Evolutionary conservation across 371 early-diverging fungal genomes (phyloP).

Genomic region (Dentiscutata heterogama): DNA sequence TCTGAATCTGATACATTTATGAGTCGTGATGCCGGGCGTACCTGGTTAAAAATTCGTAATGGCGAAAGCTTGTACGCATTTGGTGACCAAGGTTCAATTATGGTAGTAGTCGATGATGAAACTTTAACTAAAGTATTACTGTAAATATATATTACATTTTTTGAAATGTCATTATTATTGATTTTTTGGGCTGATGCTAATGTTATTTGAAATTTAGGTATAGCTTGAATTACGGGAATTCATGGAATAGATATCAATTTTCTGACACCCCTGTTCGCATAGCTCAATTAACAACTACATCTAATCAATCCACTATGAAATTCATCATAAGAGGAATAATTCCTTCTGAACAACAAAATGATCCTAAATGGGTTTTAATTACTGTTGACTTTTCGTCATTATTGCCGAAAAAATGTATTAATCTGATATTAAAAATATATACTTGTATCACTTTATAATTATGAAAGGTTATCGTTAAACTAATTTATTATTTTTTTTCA

Average conservation of each 20-base stretch:
- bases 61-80: slow-evolving; percentile 76
- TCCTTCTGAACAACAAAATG: slow-evolving; percentile 38
- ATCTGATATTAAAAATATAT: too few relatives aligned
- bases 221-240: slow-evolving; percentile 75
- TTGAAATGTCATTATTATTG: neutral
- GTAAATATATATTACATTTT: slow-evolving; percentile 47
- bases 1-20: slow-evolving; percentile 78
- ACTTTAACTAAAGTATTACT: slow-evolving; percentile 74
- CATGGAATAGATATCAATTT: slow-evolving; percentile 68
- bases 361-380: slow-evolving; percentile 53
- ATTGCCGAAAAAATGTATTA: too few relatives aligned
- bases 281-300: slow-evolving; percentile 66
- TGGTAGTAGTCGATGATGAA: slow-evolving; percentile 77
- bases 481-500: too few relatives aligned
- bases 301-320: slow-evolving; percentile 64
- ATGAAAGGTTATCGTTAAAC: too few relatives aligned
- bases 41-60: slow-evolving; percentile 72
- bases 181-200: too few relatives aligned
- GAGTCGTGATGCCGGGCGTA: slow-evolving; percentile 85
- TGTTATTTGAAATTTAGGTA: slow-evolving; percentile 51
- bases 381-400: slow-evolving; percentile 58
- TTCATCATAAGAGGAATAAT: slow-evolving; percentile 65
- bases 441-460: too few relatives aligned
- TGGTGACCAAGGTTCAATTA: slow-evolving; percentile 84
- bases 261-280: slow-evolving; percentile 59